These are phyloP conservation scores for Ulmus americana DNA, from an alignment of 331 rosid genomes.

Conservation along the genomic window DNA sequence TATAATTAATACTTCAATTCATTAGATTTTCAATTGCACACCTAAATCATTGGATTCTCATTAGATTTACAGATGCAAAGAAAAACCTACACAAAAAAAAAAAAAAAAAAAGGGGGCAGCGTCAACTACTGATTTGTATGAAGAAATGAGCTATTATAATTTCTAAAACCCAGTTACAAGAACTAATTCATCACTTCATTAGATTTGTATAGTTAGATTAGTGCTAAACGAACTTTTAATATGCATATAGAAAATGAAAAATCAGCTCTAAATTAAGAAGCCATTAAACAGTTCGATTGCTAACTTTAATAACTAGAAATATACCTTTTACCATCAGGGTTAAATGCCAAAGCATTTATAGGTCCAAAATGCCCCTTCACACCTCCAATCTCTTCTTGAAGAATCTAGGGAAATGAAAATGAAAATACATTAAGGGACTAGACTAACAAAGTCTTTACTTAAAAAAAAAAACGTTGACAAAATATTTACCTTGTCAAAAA, in stretches of 20 bases:
- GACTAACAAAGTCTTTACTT: neutral
- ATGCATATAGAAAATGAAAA: too few relatives aligned
- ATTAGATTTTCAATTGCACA: neutral
- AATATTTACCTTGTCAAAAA: constrained; percentile 66
- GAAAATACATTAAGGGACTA: constrained; percentile 7
- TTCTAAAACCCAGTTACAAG: too few relatives aligned
- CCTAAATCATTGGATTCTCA: neutral
- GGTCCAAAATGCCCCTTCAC: constrained; percentile 99
- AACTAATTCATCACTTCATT: too few relatives aligned
- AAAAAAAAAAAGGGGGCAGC: too few relatives aligned
- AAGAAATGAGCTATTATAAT: too few relatives aligned
- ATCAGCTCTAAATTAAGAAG: too few relatives aligned
- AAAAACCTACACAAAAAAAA: too few relatives aligned
- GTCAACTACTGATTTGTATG: too few relatives aligned
- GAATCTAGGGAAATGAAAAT: constrained; percentile 45
- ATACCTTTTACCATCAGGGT: constrained; percentile 95
- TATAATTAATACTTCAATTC: neutral
- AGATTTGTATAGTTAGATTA: too few relatives aligned
- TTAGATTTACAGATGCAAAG: too few relatives aligned
- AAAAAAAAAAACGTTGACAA: neutral
- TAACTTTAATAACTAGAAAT: neutral
- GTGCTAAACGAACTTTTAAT: too few relatives aligned
- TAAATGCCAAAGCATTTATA: constrained; percentile 89
- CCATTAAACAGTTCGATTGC: neutral
- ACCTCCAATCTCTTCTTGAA: constrained; percentile 98